These are phyloP conservation scores for Pythium phragmitis DNA, from an alignment of 352 stramenopile species.

Conservation along the genomic window DNA sequence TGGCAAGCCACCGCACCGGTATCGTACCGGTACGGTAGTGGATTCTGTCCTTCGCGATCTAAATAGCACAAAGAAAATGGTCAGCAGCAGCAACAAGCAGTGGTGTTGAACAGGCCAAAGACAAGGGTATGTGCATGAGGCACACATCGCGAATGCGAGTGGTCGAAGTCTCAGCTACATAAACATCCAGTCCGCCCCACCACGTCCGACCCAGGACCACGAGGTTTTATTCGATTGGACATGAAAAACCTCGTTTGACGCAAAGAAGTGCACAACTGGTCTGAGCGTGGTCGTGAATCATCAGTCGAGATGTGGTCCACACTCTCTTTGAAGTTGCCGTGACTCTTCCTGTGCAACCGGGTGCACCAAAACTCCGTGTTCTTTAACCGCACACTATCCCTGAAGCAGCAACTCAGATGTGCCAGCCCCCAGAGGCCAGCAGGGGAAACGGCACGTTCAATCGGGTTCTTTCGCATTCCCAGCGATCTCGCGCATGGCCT, in stretches of 20 bases:
- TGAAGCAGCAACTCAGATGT: too few species aligned
- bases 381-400: too few species aligned
- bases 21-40: neutral
- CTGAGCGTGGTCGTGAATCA: constrained; percentile 12
- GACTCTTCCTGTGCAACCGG: constrained; percentile 16
- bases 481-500: neutral
- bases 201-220: neutral
- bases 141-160: too few species aligned
- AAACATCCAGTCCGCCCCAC: neutral
- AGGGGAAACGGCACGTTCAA: neutral
- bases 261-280: constrained; percentile 7
- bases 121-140: neutral
- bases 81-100: neutral
- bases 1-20: too few species aligned
- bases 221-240: constrained; percentile 5
- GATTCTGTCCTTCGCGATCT: neutral
- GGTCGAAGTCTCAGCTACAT: constrained; percentile 4
- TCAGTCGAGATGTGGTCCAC: constrained; percentile 19
- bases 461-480: neutral
- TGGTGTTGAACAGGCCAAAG: neutral
- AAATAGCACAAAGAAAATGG: neutral
- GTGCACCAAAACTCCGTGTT: neutral
- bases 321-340: constrained; percentile 19
- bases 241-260: neutral
- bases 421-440: neutral